These are phyloP conservation scores for Hyparrhenia diplandra DNA, from an alignment of 176 grass and related monocot species.

Conservation along the genomic window DNA sequence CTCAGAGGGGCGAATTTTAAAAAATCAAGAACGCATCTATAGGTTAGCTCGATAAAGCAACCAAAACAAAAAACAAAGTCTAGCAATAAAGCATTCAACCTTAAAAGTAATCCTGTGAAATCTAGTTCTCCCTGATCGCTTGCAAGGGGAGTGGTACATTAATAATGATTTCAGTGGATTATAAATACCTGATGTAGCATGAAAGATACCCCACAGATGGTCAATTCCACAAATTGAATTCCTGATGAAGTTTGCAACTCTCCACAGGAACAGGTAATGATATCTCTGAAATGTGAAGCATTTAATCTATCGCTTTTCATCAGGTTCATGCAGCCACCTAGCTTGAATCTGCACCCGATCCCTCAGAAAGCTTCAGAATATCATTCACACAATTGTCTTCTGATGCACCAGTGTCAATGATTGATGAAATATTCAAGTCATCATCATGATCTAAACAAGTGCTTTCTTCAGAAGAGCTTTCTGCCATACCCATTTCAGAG, in stretches of 20 bases:
- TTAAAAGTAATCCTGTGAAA: neutral
- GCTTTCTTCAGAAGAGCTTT: constrained; percentile 27
- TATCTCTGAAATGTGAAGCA: constrained; percentile 86
- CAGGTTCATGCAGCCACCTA: constrained; percentile 87
- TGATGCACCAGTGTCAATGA: constrained; percentile 19
- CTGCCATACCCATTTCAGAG: constrained; percentile 23
- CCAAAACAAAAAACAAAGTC: neutral
- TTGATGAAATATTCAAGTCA: constrained; percentile 23
- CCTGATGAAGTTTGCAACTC: constrained; percentile 61
- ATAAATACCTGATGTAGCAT: constrained; percentile 90
- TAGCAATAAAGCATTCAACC: neutral
- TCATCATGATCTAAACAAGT: constrained; percentile 32
- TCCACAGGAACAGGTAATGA: constrained; percentile 68
- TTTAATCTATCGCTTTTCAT: constrained; percentile 78
- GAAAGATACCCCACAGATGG: constrained; percentile 84
- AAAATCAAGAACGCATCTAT: neutral
- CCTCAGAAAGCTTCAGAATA: constrained; percentile 24
- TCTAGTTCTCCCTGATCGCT: neutral
- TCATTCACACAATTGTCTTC: constrained; percentile 26
- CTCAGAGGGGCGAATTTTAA: neutral
- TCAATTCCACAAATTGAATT: constrained; percentile 73
- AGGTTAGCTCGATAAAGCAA: neutral
- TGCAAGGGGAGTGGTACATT: neutral
- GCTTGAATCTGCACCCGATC: constrained; percentile 46
- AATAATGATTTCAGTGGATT: neutral